These are phyloP conservation scores for Penicillium occitanis DNA, from an alignment of 2,329 filamentous ascomycete species.

Conservation along the genomic window DNA sequence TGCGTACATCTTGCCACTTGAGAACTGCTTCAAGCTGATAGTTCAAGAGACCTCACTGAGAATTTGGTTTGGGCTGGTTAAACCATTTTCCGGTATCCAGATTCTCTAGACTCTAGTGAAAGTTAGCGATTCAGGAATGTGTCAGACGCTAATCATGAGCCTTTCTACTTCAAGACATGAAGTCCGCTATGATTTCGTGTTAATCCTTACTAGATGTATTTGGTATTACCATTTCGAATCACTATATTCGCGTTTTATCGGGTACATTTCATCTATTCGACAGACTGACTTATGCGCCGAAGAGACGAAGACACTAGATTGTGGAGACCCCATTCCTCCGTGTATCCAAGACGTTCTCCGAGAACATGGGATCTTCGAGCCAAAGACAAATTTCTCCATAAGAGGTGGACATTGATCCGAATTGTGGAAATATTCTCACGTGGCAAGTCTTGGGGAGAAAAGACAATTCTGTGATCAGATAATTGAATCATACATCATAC, in stretches of 20 bases:
- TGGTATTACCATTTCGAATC: background rate
- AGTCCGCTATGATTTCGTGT: slow-evolving; percentile 8
- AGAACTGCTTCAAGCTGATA: background rate
- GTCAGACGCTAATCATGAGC: background rate
- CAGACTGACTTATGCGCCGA: background rate
- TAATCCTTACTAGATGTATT: background rate
- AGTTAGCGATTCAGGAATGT: background rate
- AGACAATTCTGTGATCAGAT: background rate
- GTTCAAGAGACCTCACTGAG: background rate
- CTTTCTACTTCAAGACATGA: background rate
- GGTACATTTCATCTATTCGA: background rate
- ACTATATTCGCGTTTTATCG: background rate
- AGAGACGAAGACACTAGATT: background rate
- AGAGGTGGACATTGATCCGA: background rate
- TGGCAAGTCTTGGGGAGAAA: background rate
- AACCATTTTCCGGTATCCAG: background rate
- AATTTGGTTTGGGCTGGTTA: background rate
- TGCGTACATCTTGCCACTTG: background rate
- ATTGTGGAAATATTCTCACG: background rate
- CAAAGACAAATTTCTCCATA: background rate
- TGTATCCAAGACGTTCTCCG: background rate
- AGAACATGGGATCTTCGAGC: background rate
- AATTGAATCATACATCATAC: background rate
- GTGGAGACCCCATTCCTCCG: slow-evolving; percentile 5
- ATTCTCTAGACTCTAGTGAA: background rate